Evolutionary conservation across 2,329 filamentous ascomycete species (phyloP).

Genomic region (Trichothecium roseum): DNA sequence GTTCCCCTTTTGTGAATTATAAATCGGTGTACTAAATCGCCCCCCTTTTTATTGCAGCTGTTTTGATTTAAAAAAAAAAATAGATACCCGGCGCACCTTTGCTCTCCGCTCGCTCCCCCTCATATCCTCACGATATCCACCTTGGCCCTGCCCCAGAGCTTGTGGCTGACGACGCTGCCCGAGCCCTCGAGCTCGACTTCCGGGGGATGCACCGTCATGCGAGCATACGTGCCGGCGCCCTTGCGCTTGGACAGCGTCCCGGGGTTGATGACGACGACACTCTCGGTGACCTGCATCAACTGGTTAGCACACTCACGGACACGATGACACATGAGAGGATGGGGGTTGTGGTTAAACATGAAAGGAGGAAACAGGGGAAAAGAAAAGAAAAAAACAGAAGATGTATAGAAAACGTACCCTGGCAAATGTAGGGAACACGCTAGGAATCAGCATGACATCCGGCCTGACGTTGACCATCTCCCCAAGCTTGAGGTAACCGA

Average conservation of each 20-base stretch:
- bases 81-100: too few relatives aligned
- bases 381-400: not conserved
- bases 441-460: conserved; percentile 77
- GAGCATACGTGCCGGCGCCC: conserved; percentile 76
- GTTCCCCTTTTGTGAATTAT: too few relatives aligned
- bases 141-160: conserved; percentile 70
- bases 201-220: conserved; percentile 64
- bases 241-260: conserved; percentile 77
- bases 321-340: too few relatives aligned
- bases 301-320: conserved; percentile 6
- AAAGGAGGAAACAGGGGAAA: not conserved
- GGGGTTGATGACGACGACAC: conserved; percentile 83
- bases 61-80: too few relatives aligned
- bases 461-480: conserved; percentile 83
- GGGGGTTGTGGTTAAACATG: too few relatives aligned
- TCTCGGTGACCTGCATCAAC: conserved; percentile 68
- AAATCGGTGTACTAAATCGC: too few relatives aligned
- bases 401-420: conserved; percentile 62
- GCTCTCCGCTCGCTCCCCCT: conserved; percentile 6
- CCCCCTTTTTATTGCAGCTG: too few relatives aligned
- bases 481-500: conserved; percentile 75
- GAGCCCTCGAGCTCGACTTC: conserved; percentile 42
- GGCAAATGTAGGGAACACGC: conserved; percentile 73
- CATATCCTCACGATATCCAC: conserved; percentile 80
- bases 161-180: conserved; percentile 55